Evolutionary conservation across 805 yeast genomes (phyloP).

Genomic region (Ogataea chonburiensis): DNA sequence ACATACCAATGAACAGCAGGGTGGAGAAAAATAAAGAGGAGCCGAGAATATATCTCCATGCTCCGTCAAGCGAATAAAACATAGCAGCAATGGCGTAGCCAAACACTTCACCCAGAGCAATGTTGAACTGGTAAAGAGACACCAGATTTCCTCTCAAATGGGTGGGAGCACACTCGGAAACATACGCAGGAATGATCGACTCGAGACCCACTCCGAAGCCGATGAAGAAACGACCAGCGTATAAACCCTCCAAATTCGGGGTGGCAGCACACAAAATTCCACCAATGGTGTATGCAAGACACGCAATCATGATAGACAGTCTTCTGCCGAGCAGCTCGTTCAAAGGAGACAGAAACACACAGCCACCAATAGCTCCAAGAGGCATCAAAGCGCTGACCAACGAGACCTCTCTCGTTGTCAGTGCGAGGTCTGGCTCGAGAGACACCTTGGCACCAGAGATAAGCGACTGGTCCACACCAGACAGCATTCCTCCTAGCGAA

Average conservation of each 20-base stretch:
- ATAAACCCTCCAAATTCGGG: slow-evolving; percentile 45
- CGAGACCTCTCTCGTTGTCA: slow-evolving; percentile 46
- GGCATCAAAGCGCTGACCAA: slow-evolving; percentile 62
- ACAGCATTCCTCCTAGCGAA: slow-evolving; percentile 60
- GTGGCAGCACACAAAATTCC: slow-evolving; percentile 58
- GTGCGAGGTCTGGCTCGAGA: slow-evolving; percentile 42
- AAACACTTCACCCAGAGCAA: slow-evolving; percentile 64
- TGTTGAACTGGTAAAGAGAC: slow-evolving; percentile 60
- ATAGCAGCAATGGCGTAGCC: slow-evolving; percentile 66
- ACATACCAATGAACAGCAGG: slow-evolving; percentile 46
- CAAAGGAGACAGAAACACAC: slow-evolving; percentile 57
- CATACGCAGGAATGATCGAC: slow-evolving; percentile 64
- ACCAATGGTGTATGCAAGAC: slow-evolving; percentile 60
- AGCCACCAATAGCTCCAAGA: slow-evolving; percentile 66
- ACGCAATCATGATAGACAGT: slow-evolving; percentile 51
- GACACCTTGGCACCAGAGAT: slow-evolving; percentile 62
- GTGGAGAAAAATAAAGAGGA: slow-evolving; percentile 61
- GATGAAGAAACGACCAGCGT: slow-evolving; percentile 57
- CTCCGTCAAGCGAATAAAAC: slow-evolving; percentile 52
- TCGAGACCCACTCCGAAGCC: slow-evolving; percentile 69
- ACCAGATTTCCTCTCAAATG: slow-evolving; percentile 59
- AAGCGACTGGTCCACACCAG: slow-evolving; percentile 67
- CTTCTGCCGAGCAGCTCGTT: slow-evolving; percentile 57
- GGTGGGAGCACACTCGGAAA: slow-evolving; percentile 60
- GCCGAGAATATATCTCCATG: slow-evolving; percentile 68